A percentile compares a stretch with the other conserved stretches of the same genome.
Evolutionary conservation across 345 rosid genomes (phyloP).

Genomic region (Leavenworthia alabamica): DNA sequence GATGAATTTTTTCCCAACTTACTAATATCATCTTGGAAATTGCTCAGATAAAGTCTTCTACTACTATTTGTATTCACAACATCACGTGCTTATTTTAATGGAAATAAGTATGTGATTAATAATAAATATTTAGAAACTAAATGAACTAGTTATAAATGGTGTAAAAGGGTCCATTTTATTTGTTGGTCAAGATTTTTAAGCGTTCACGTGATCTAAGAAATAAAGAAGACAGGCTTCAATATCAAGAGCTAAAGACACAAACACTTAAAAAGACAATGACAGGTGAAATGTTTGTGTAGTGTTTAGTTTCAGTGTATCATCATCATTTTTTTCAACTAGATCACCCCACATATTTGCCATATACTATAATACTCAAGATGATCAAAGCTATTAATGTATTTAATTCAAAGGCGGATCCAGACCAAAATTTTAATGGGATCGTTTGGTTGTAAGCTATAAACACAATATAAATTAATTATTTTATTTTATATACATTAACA

Average conservation of each 20-base stretch:
- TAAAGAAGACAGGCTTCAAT: conserved; percentile 24
- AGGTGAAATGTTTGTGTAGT: conserved; percentile 21
- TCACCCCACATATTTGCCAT: conserved; percentile 21
- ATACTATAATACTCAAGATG: conserved; percentile 10
- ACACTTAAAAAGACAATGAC: conserved; percentile 26
- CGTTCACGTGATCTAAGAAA: conserved; percentile 24
- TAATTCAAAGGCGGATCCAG: too few species aligned
- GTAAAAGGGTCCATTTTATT: conserved; percentile 26
- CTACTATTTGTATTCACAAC: neutral
- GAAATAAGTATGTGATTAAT: neutral
- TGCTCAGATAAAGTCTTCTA: conserved; percentile 12
- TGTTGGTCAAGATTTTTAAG: conserved; percentile 20
- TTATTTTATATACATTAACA: too few species aligned
- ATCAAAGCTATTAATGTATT: conserved; percentile 2
- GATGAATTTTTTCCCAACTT: conserved; percentile 9
- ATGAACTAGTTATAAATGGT: conserved; percentile 9
- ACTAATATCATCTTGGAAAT: conserved; percentile 24
- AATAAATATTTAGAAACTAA: conserved; percentile 11
- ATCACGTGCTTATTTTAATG: conserved; percentile 20
- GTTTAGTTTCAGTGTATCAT: conserved; percentile 26
- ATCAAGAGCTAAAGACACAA: conserved; percentile 23
- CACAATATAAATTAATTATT: too few species aligned
- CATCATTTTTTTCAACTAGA: conserved; percentile 16
- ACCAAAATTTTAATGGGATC: too few species aligned
- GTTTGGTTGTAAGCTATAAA: too few species aligned